Percentiles rank a stretch among this genome's conserved stretches.
These are phyloP conservation scores for Acanthamoeba castellanii DNA, from an alignment of 208 protist species.

Conservation along the genomic window DNA sequence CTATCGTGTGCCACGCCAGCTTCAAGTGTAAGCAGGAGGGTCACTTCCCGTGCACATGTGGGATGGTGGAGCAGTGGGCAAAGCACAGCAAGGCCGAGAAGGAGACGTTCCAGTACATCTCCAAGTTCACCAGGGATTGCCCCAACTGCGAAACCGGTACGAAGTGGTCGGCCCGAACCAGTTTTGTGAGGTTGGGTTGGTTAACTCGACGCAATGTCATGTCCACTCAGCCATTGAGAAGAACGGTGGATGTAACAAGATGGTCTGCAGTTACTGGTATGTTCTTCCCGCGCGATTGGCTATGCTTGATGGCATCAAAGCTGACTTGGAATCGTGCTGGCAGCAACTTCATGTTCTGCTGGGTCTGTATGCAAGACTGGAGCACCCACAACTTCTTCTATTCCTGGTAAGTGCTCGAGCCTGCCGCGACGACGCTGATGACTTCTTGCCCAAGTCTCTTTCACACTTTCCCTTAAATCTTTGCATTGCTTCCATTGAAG, in stretches of 20 bases:
- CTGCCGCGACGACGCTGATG: neutral
- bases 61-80: slow-evolving; percentile 18
- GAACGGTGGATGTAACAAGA: slow-evolving; percentile 61
- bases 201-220: too few species aligned
- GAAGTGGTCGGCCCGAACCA: too few species aligned
- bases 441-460: neutral
- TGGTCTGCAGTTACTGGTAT: slow-evolving; percentile 38
- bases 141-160: slow-evolving; percentile 52
- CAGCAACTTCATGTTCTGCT: slow-evolving; percentile 52
- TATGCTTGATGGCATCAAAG: neutral
- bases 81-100: slow-evolving; percentile 52
- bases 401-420: neutral
- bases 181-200: too few species aligned
- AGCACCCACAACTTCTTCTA: slow-evolving; percentile 63
- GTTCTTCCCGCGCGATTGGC: neutral
- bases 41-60: slow-evolving; percentile 30
- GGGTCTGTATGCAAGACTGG: slow-evolving; percentile 37
- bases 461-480: neutral
- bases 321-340: too few species aligned
- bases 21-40: slow-evolving; percentile 62
- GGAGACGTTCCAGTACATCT: slow-evolving; percentile 47
- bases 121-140: slow-evolving; percentile 52
- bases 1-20: neutral
- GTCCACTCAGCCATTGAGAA: slow-evolving; percentile 37
- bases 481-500: neutral